phyloP scores from a whole-genome alignment of 345 rosid genomes.

The Ceriops decandra region DNA sequence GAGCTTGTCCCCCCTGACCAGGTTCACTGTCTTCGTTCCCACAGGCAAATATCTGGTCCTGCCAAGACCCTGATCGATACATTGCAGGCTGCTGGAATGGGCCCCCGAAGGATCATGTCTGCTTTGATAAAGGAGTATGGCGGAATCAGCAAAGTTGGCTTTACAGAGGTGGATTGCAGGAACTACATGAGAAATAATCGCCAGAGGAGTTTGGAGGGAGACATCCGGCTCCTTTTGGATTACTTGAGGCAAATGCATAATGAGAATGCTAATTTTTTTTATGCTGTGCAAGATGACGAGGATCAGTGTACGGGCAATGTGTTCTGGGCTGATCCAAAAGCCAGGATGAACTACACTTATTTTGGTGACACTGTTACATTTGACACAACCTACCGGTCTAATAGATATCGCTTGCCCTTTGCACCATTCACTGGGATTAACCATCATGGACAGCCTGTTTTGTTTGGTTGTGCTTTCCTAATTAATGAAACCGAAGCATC shows the following conservation, averaged over 20 bases:
- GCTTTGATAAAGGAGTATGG: conserved; percentile 47
- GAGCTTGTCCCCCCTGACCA: conserved; percentile 60
- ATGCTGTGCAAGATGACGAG: conserved; percentile 45
- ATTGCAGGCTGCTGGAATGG: conserved; percentile 63
- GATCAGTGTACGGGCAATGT: conserved; percentile 43
- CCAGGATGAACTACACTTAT: conserved; percentile 47
- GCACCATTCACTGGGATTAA: conserved; percentile 69
- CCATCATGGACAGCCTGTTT: conserved; percentile 71
- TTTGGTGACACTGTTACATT: conserved; percentile 62
- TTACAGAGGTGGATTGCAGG: conserved; percentile 49
- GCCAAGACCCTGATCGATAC: conserved; percentile 63
- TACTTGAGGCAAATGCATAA: conserved; percentile 51
- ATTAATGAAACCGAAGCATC: conserved; percentile 61
- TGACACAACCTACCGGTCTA: conserved; percentile 46
- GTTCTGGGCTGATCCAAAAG: conserved; percentile 68
- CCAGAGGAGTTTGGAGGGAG: conserved; percentile 45
- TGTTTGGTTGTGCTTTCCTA: conserved; percentile 67
- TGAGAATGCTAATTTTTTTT: conserved; percentile 61
- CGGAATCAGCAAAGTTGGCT: conserved; percentile 50
- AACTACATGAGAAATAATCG: conserved; percentile 48
- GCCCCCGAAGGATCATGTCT: conserved; percentile 60
- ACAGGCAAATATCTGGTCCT: conserved; percentile 57
- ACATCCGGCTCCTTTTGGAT: conserved; percentile 44
- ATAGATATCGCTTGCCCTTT: conserved; percentile 49
- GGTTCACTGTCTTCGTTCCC: conserved; percentile 55